Evolutionary conservation across 768 basidiomycete genomes (phyloP).

Genomic region (Rhodosporidiobolus odoratus): DNA sequence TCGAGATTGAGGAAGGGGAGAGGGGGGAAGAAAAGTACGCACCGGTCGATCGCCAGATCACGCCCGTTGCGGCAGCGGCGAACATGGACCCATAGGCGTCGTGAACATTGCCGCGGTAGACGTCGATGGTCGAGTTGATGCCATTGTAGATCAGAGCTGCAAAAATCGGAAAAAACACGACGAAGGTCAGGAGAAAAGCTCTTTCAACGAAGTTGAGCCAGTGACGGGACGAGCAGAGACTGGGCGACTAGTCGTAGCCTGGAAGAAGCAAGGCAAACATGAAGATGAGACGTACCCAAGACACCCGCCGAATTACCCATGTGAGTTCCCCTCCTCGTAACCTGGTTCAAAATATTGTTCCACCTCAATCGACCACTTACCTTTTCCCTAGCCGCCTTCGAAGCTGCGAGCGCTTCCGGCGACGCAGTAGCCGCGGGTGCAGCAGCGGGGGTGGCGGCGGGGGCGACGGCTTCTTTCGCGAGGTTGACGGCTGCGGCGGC

Average conservation of each 20-base stretch:
- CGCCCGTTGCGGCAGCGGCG: slow-evolving; percentile 84
- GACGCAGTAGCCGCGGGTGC: slow-evolving; percentile 29
- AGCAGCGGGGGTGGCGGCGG: slow-evolving; percentile 13
- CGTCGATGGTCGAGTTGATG: slow-evolving; percentile 89
- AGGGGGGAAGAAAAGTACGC: slow-evolving; percentile 44
- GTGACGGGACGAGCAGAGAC: background rate
- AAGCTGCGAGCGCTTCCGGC: slow-evolving; percentile 21
- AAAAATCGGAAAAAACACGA: background rate
- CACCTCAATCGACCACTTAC: slow-evolving; percentile 60
- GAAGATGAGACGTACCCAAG: slow-evolving; percentile 63
- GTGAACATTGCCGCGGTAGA: slow-evolving; percentile 72
- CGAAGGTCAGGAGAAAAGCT: background rate
- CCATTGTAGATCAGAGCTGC: slow-evolving; percentile 92
- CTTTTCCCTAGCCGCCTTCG: slow-evolving; percentile 11
- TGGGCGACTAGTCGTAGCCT: slow-evolving; percentile 49
- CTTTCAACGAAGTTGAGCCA: background rate
- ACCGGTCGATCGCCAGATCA: slow-evolving; percentile 91
- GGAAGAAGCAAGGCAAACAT: slow-evolving; percentile 40
- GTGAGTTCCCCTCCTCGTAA: slow-evolving; percentile 93
- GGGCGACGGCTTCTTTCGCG: slow-evolving; percentile 29
- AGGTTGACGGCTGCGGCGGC: slow-evolving; percentile 28
- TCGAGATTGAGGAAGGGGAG: background rate
- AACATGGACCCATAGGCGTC: slow-evolving; percentile 86
- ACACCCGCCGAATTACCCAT: slow-evolving; percentile 98
- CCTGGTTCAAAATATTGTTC: slow-evolving; percentile 93